phyloP scores from a whole-genome alignment of 495 filamentous ascomycete genomes.

The Rusavskia elegans region DNA sequence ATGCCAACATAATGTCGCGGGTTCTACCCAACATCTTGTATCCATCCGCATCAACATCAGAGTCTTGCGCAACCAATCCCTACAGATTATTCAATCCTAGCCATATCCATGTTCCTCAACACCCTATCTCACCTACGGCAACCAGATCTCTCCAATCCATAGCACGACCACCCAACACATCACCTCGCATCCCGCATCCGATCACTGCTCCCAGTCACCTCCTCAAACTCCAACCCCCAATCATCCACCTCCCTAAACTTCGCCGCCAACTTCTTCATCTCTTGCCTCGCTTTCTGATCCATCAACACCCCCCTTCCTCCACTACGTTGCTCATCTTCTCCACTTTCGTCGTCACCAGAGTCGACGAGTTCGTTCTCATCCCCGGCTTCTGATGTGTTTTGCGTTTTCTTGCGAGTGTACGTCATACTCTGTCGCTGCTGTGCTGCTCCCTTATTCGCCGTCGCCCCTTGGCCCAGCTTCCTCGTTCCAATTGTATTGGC shows the following conservation, averaged over 20 bases:
- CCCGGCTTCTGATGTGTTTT: not conserved
- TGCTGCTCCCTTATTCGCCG: no score
- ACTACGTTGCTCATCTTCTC: not conserved
- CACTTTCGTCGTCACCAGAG: not conserved
- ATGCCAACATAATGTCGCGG: not conserved
- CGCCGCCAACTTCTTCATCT: constrained; percentile 12
- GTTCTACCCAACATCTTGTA: not conserved
- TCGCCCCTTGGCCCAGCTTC: no score
- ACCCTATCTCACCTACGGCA: no score
- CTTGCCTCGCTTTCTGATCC: constrained; percentile 5
- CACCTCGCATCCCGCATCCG: constrained; percentile 22
- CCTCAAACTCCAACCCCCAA: constrained; percentile 49
- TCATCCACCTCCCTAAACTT: constrained; percentile 47
- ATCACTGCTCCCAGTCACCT: constrained; percentile 23
- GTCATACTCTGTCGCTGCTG: not conserved
- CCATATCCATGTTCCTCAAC: not conserved
- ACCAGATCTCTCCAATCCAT: no score
- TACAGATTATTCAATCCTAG: not conserved
- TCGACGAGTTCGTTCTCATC: not conserved
- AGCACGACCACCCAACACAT: no score
- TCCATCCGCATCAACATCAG: not conserved
- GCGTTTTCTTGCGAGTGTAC: constrained; percentile 3
- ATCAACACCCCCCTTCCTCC: not conserved
- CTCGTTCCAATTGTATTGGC: not conserved
- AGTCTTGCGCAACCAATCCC: not conserved